phyloP scores from a whole-genome alignment of 2,329 filamentous ascomycete species.

The Pestalotiopsis sp. region DNA sequence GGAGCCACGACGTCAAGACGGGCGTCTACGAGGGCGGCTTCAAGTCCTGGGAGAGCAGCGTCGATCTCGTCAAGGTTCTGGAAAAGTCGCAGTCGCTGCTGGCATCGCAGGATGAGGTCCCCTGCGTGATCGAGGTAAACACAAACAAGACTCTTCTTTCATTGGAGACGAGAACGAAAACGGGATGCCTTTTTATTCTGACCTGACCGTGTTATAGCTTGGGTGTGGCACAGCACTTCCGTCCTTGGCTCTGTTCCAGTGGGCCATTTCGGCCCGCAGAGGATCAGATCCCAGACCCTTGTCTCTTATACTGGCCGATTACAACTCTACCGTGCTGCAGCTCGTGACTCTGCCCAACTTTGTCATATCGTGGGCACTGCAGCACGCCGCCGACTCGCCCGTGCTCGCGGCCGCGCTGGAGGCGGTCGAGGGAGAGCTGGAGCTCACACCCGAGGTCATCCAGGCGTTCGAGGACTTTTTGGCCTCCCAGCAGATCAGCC shows the following conservation, averaged over 20 bases:
- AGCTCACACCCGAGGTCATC: slow-evolving; percentile 61
- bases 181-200: neutral
- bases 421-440: slow-evolving; percentile 60
- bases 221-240: slow-evolving; percentile 80
- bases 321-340: slow-evolving; percentile 76
- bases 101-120: slow-evolving; percentile 33
- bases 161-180: slow-evolving; percentile 18
- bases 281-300: slow-evolving; percentile 36
- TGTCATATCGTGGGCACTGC: slow-evolving; percentile 68
- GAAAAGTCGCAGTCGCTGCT: slow-evolving; percentile 42
- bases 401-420: slow-evolving; percentile 49
- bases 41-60: slow-evolving; percentile 87
- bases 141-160: slow-evolving; percentile 10
- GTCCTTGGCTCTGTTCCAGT: slow-evolving; percentile 71
- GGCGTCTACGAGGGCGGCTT: slow-evolving; percentile 87
- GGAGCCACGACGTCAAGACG: slow-evolving; percentile 74
- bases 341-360: slow-evolving; percentile 82
- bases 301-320: slow-evolving; percentile 73
- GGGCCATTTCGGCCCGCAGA: slow-evolving; percentile 40
- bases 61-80: slow-evolving; percentile 76
- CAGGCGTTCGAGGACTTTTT: slow-evolving; percentile 61
- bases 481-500: slow-evolving; percentile 46
- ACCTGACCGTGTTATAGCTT: slow-evolving; percentile 48
- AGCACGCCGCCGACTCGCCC: slow-evolving; percentile 37
- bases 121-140: slow-evolving; percentile 58